phyloP scores from a whole-genome alignment of 805 yeast species.

The Lachancea quebecensis region DNA sequence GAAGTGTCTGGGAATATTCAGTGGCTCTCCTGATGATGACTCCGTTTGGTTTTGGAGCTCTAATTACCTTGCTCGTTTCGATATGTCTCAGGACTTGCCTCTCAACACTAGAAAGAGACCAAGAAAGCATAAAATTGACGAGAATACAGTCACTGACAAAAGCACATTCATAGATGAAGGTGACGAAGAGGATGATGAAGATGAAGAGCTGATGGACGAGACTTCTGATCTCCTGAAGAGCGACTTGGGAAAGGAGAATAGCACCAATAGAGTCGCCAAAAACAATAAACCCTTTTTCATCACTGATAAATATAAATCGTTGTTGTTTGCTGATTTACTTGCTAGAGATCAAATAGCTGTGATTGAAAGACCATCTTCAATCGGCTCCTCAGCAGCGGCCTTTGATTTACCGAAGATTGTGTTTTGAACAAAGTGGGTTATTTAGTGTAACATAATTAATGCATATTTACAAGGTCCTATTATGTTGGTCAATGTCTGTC shows the following conservation, averaged over 20 bases:
- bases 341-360: constrained; percentile 53
- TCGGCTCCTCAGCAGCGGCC: constrained; percentile 51
- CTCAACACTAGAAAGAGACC: constrained; percentile 29
- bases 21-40: constrained; percentile 34
- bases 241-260: constrained; percentile 12
- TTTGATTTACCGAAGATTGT: constrained; percentile 53
- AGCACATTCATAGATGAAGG: constrained; percentile 31
- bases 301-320: constrained; percentile 67
- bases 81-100: constrained; percentile 53
- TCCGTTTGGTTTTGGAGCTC: constrained; percentile 85
- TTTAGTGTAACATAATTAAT: not conserved
- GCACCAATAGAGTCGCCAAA: constrained; percentile 20
- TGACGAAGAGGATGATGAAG: constrained; percentile 28
- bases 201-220: constrained; percentile 16
- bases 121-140: constrained; percentile 38
- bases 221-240: constrained; percentile 4
- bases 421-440: constrained; percentile 27
- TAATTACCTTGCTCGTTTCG: constrained; percentile 72
- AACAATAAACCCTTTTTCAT: constrained; percentile 57
- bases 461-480: constrained; percentile 1
- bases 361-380: constrained; percentile 66
- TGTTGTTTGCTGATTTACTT: constrained; percentile 55
- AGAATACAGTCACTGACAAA: constrained; percentile 36
- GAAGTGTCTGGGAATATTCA: constrained; percentile 67
- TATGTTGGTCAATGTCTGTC: not conserved